phyloP scores from a whole-genome alignment of 2,329 filamentous ascomycete species.

The Spiromastix sp. region DNA sequence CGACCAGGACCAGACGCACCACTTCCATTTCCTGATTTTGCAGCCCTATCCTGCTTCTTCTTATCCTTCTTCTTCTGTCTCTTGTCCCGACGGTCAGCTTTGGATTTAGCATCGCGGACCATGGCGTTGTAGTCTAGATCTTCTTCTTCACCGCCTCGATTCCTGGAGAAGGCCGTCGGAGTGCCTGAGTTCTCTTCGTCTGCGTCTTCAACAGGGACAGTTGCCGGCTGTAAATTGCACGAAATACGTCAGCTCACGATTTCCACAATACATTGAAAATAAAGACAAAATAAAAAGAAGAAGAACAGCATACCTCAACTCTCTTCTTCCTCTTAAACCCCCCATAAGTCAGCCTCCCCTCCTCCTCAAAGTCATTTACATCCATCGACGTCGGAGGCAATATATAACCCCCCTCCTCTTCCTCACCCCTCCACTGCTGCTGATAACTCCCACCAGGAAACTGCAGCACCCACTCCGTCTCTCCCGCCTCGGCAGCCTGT shows the following conservation, averaged over 20 bases:
- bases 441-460: slow-evolving; percentile 15
- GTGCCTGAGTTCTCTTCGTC: slow-evolving; percentile 7
- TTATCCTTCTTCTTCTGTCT: not conserved
- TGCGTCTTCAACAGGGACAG: slow-evolving; percentile 10
- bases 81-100: not conserved
- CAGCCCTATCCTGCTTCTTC: slow-evolving; percentile 1
- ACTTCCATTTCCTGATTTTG: not conserved
- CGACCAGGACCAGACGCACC: not conserved
- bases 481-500: slow-evolving; percentile 33
- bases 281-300: slow-evolving; percentile 1
- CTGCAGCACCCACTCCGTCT: slow-evolving; percentile 35
- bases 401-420: not conserved
- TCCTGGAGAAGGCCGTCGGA: slow-evolving; percentile 13
- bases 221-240: too few species aligned
- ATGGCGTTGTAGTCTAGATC: not conserved
- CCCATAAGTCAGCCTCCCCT: slow-evolving; percentile 28
- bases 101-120: not conserved
- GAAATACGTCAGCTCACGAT: too few species aligned
- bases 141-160: slow-evolving; percentile 13
- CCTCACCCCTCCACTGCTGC: too few species aligned
- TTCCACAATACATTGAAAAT: too few species aligned
- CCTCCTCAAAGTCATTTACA: slow-evolving; percentile 15
- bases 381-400: not conserved
- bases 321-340: slow-evolving; percentile 27
- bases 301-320: slow-evolving; percentile 14